phyloP scores from a whole-genome alignment of 306 rosid species.

The Prosopis cineraria region DNA sequence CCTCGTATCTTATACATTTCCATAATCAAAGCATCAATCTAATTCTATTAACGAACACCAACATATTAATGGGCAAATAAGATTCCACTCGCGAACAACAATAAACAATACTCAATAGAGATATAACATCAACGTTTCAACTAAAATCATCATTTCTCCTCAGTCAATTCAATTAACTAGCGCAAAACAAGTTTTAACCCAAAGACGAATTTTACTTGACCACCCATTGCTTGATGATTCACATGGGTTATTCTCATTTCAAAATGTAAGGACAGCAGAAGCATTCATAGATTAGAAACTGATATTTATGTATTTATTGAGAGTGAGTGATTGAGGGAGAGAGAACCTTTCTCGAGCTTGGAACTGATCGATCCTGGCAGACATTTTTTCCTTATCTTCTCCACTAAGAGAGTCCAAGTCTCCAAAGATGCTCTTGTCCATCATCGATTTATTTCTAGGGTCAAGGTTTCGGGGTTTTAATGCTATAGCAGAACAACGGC shows the following conservation, averaged over 20 bases:
- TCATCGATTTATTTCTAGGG: slow-evolving; percentile 31
- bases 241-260: background rate
- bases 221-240: background rate
- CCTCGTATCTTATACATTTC: background rate
- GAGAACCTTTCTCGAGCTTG: slow-evolving; percentile 78
- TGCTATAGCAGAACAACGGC: background rate
- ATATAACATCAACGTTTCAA: background rate
- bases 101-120: background rate
- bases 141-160: background rate
- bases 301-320: background rate
- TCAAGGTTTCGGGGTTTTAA: slow-evolving; percentile 36
- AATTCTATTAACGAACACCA: background rate
- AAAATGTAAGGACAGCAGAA: background rate
- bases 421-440: slow-evolving; percentile 61
- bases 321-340: background rate
- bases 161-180: background rate
- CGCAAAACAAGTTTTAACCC: background rate
- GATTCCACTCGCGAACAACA: background rate
- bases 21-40: slow-evolving; percentile 29
- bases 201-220: background rate
- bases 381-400: slow-evolving; percentile 65
- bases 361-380: slow-evolving; percentile 58
- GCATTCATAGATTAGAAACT: background rate
- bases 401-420: slow-evolving; percentile 58
- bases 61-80: background rate